Conservation (phyloP, 139 green algal genomes). For the Astrephomene gubernaculifera region DNA sequence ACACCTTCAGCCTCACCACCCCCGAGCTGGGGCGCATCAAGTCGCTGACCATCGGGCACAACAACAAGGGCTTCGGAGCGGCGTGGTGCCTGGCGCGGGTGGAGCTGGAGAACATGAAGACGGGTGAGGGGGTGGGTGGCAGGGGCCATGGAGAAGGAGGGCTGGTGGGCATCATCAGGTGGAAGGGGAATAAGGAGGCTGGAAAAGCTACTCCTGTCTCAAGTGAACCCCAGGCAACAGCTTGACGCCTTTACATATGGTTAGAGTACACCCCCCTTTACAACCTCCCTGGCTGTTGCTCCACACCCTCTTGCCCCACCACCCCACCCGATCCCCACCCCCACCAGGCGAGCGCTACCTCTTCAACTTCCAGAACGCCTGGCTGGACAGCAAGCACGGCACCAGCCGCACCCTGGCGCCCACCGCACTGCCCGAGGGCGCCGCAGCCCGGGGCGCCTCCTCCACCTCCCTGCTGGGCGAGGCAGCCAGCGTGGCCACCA, state of each 20-base stretch:
- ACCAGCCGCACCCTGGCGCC: slow-evolving; percentile 37
- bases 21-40: slow-evolving; percentile 63
- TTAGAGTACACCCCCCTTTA: too few relatives aligned
- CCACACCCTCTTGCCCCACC: background rate
- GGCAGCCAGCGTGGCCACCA: background rate
- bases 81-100: slow-evolving; percentile 63
- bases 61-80: slow-evolving; percentile 65
- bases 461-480: too few relatives aligned
- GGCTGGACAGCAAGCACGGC: slow-evolving; percentile 66
- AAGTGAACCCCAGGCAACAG: too few relatives aligned
- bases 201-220: too few relatives aligned
- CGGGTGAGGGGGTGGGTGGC: background rate
- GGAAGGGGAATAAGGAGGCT: too few relatives aligned
- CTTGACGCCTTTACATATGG: too few relatives aligned
- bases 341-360: slow-evolving; percentile 52
- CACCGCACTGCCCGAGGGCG: background rate
- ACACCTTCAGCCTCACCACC: slow-evolving; percentile 62
- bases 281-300: background rate
- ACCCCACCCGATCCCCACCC: background rate
- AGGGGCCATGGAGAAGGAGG: too few relatives aligned
- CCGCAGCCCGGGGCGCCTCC: too few relatives aligned
- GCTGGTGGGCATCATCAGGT: too few relatives aligned
- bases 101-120: slow-evolving; percentile 58
- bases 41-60: slow-evolving; percentile 61
- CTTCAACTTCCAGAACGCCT: slow-evolving; percentile 64